Evolutionary conservation across 257 asterid species (phyloP).

Genomic region (Paulownia fortunei): DNA sequence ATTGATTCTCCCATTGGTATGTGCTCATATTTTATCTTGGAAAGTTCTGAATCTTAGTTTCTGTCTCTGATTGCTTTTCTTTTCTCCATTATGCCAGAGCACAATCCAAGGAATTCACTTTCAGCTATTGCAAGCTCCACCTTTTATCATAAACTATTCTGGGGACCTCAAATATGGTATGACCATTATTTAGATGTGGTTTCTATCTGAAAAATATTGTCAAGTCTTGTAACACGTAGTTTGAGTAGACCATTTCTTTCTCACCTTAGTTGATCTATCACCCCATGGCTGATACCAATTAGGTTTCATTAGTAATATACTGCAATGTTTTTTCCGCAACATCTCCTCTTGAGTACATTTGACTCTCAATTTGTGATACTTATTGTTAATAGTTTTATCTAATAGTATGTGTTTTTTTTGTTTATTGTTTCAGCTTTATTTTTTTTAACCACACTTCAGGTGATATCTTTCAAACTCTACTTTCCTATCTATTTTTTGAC

Average conservation of each 20-base stretch:
- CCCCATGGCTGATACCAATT: neutral
- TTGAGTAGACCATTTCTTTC: conserved; percentile 8
- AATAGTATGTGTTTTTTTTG: no score
- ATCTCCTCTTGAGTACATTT: conserved; percentile 17
- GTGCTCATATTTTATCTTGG: conserved; percentile 31
- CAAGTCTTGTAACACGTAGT: neutral
- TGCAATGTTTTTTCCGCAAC: neutral
- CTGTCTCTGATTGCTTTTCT: conserved; percentile 31
- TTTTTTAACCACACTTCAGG: no score
- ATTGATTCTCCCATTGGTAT: conserved; percentile 85
- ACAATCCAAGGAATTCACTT: conserved; percentile 76
- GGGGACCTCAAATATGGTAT: conserved; percentile 95
- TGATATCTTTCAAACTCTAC: no score
- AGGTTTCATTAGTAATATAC: conserved; percentile 3
- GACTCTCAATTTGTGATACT: no score
- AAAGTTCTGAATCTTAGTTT: conserved; percentile 27
- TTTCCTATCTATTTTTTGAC: no score
- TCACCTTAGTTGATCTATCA: neutral
- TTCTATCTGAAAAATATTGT: neutral
- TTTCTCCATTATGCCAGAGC: conserved; percentile 55
- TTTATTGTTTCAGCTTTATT: no score
- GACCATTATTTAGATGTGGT: conserved; percentile 22
- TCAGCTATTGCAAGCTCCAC: conserved; percentile 89
- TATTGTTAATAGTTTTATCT: no score
- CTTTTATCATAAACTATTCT: conserved; percentile 65